Evolutionary conservation across 2,329 filamentous ascomycete genomes (phyloP).

Genomic region (Pseudocercospora musae): DNA sequence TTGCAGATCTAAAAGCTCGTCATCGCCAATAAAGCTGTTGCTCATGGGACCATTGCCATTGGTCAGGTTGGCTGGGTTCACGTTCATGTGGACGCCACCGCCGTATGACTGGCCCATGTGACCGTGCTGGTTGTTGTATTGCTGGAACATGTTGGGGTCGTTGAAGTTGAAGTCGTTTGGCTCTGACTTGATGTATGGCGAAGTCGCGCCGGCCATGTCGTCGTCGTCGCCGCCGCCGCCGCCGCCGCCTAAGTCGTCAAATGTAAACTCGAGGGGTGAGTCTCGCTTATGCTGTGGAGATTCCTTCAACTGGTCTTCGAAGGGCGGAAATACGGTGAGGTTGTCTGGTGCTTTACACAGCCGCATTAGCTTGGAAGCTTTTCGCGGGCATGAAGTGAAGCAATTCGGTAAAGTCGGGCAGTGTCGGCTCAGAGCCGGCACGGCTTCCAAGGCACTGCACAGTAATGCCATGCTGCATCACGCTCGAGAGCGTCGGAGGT

Average conservation of each 20-base stretch:
- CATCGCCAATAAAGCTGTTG: constrained; percentile 80
- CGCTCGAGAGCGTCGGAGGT: too few relatives aligned
- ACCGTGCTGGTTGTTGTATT: constrained; percentile 26
- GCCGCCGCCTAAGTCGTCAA: constrained; percentile 31
- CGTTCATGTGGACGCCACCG: constrained; percentile 51
- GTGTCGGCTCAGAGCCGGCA: constrained; percentile 5
- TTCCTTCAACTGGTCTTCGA: constrained; percentile 29
- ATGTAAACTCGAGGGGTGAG: constrained; percentile 35
- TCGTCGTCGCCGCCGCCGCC: constrained; percentile 23
- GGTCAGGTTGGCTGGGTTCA: constrained; percentile 82
- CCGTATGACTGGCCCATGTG: constrained; percentile 24
- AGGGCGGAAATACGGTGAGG: constrained; percentile 36
- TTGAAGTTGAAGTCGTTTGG: constrained; percentile 59
- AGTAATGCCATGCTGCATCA: not conserved
- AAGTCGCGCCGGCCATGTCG: constrained; percentile 55
- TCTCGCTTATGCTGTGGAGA: constrained; percentile 31
- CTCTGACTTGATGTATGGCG: constrained; percentile 64
- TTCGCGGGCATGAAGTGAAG: not conserved
- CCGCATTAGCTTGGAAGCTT: constrained; percentile 18
- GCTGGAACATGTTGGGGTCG: constrained; percentile 42
- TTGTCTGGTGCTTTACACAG: constrained; percentile 20
- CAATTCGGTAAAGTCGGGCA: constrained; percentile 6
- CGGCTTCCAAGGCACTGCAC: constrained; percentile 3
- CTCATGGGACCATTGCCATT: constrained; percentile 52
- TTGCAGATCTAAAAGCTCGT: constrained; percentile 77